These are phyloP conservation scores for Urtica urens DNA, from an alignment of 306 rosid genomes.

Conservation along the genomic window DNA sequence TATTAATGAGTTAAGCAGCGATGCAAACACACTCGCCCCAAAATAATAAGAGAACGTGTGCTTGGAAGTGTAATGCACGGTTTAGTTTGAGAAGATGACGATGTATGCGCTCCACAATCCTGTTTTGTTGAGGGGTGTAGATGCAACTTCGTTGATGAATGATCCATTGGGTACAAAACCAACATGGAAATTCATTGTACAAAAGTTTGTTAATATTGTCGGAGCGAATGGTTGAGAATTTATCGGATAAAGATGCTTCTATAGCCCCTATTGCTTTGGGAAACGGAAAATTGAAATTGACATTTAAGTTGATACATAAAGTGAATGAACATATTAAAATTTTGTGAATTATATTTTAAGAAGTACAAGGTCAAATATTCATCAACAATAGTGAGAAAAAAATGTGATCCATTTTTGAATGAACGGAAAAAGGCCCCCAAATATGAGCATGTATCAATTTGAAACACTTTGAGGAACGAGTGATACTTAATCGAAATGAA, in stretches of 20 bases:
- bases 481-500: neutral
- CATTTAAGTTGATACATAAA: neutral
- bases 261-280: neutral
- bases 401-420: neutral
- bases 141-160: neutral
- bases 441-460: neutral
- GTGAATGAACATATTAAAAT: too few relatives aligned
- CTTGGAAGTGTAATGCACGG: neutral
- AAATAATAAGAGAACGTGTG: neutral
- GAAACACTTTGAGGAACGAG: neutral
- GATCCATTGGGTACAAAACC: neutral
- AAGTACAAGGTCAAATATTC: too few relatives aligned
- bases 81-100: neutral
- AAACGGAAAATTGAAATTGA: neutral
- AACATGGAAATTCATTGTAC: neutral
- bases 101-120: neutral
- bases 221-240: neutral
- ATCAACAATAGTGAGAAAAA: slow-evolving; percentile 8
- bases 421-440: too few relatives aligned
- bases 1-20: neutral
- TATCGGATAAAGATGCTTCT: neutral
- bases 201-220: neutral
- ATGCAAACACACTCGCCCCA: neutral
- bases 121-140: neutral
- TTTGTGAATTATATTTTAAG: neutral